Conservation (phyloP, 352 stramenopile species). For the Globisporangium alternatum region DNA sequence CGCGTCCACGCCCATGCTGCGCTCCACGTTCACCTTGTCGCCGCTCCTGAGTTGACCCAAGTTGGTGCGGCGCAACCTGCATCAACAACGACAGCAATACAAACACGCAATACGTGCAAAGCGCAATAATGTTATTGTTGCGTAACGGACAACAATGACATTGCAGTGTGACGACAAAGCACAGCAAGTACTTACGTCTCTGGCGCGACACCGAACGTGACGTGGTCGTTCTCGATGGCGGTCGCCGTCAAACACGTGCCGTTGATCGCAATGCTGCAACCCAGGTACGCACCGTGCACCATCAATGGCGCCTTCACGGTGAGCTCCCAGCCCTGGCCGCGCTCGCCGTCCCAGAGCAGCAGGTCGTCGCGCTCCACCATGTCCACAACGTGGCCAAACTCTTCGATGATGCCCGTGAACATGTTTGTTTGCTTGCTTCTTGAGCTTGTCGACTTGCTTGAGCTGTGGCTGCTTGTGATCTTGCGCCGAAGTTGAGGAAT, state of each 20-base stretch:
- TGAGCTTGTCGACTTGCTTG: background rate
- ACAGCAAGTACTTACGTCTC: conserved; percentile 74
- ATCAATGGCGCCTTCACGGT: conserved; percentile 75
- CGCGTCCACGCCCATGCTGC: conserved; percentile 83
- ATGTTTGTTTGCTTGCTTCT: conserved; percentile 36
- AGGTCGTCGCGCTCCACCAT: conserved; percentile 92
- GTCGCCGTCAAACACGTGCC: conserved; percentile 98
- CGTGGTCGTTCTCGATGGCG: conserved; percentile 75
- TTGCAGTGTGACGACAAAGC: background rate
- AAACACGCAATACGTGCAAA: background rate
- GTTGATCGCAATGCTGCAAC: conserved; percentile 97
- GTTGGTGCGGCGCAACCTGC: conserved; percentile 90
- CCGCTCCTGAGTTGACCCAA: conserved; percentile 61
- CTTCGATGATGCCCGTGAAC: conserved; percentile 99
- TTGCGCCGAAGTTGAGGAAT: conserved; percentile 5
- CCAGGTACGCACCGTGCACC: conserved; percentile 84
- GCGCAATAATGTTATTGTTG: background rate
- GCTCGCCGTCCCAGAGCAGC: conserved; percentile 94
- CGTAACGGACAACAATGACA: background rate
- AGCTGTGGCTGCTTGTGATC: background rate
- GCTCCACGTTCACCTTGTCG: conserved; percentile 95
- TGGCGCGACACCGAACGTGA: conserved; percentile 94
- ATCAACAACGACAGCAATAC: background rate
- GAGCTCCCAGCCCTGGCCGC: conserved; percentile 89
- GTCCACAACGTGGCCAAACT: conserved; percentile 95